Base-by-base conservation (phyloP, 345 rosid genomes). In the Arabis hirsuta region DNA sequence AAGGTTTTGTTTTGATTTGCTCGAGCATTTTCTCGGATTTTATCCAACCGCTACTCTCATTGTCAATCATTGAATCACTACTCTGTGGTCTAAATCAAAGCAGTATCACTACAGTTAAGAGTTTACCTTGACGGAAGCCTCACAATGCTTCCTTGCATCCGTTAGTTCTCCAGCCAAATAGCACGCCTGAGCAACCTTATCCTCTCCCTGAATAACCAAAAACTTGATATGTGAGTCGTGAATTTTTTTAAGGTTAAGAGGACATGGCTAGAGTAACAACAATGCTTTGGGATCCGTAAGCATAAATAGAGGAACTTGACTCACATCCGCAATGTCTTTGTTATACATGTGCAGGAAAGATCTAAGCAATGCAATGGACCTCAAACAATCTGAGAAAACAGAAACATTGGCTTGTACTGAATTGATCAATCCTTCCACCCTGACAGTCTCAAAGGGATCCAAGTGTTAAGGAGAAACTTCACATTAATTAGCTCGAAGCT, bases 311-410 rank as follows among this genome's bases (percentile, higher is more conserved):
- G 32, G 39, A 36, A 44, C 26, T 13, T 59, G 66, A 84, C 87
- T 81, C 65, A 86, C 97, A 82, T 91, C 85, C 47, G 96, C 97
- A 73, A 91, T 78, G 72, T 76, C 65, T 78, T 84, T 89, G 84
- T 85, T 91, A 71, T 81, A 84, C 54, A 83, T 79, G 84, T 91
- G 91, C 73, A 86, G 68, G 46, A 59, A 65, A 69, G 83, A 82
- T 79, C 83, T 86, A 34, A 92, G 78, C 66, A 77, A 68, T 9
- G 70, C 71, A 54, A 85, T 81, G 55, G 93, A 86, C 67, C 81
- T 81, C 63, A 71, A 81, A 36, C 88, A 88, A 76, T 82, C 84
- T 67, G 79, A 68, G 66, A 90, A 68, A 29, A 55, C 38, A 59
- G 71, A 31, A 55, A 65, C 52, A 51, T 82, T 74, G 38, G 80